Evolutionary conservation across 192 early-diverging fungal genomes (phyloP), one percentile per base, ranked within the genome.

Genomic region (Coemansia sp.): DNA sequence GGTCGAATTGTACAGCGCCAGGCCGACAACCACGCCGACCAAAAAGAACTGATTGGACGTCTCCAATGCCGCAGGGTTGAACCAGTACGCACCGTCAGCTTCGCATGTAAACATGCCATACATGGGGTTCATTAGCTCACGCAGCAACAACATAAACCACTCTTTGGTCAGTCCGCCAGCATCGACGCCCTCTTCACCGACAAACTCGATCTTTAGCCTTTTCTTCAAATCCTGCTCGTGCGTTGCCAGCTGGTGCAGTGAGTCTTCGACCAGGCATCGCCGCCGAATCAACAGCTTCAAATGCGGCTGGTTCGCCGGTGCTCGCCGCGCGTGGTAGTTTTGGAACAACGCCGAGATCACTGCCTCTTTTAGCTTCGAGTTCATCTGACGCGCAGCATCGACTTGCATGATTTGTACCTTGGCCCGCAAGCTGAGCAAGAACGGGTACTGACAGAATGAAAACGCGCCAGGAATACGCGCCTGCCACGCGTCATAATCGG

Each of bases 161-260:
- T 98, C 96, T 59, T 98, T 98, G 32, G 93, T 87, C 21, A 98
- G 75, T 0, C 96, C 96, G 39, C 96, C 96, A n/a, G 91, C 94
- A 78, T 97, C 95, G 5, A 98, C 86, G 4, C 94, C 96, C 52
- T 94, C 94, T 76, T 98, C 95, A 4, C 89, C 95, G 27, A 91
- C 84, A 86, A 98, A 98, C 64, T 92, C 86, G 43, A 98, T 90
- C n/a, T 89, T 82, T 7, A 98, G 76, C 14, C 92, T 90, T 74
- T 98, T 98, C 60, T 94, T 95, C 52, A 98, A 61, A 56, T 96
- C 94, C 60, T 88, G 86, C 60, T 89, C 83, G 51, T 87, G 87
- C 21, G 83, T 82, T 0, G 88, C 85, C 53, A 98, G 69, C 86
- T 97, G 89, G 29, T 82, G 76, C 41, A 91, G 58, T 43, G 90